A percentile compares a stretch with the other conserved stretches of the same genome.
Conservation (phyloP, 805 yeast genomes). For the Myxozyma nipponensis region DNA sequence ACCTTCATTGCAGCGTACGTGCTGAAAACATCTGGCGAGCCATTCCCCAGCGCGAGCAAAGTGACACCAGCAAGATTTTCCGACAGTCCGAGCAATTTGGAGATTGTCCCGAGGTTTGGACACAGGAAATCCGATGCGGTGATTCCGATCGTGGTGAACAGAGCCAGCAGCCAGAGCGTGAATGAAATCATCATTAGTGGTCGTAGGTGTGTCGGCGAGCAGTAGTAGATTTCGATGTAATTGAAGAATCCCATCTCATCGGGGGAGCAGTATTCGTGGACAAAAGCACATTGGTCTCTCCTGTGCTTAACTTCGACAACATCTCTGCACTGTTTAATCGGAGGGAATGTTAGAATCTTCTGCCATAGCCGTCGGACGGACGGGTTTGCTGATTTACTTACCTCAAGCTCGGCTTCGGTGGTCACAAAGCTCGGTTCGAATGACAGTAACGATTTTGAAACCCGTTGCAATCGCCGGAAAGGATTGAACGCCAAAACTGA, state of each 20-base stretch:
- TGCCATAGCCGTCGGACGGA: background rate
- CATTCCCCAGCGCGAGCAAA: slow-evolving; percentile 84
- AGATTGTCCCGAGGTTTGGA: slow-evolving; percentile 68
- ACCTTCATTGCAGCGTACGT: slow-evolving; percentile 76
- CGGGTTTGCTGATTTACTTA: background rate
- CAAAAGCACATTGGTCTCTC: slow-evolving; percentile 28
- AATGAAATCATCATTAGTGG: slow-evolving; percentile 22
- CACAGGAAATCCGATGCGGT: slow-evolving; percentile 80
- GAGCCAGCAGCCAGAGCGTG: slow-evolving; percentile 37
- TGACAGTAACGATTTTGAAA: slow-evolving; percentile 5
- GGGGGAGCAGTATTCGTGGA: slow-evolving; percentile 19
- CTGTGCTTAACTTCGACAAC: slow-evolving; percentile 5
- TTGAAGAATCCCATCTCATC: slow-evolving; percentile 22
- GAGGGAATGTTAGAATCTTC: background rate
- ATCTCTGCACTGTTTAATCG: slow-evolving; percentile 16
- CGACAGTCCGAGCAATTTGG: slow-evolving; percentile 58
- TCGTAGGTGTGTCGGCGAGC: slow-evolving; percentile 13
- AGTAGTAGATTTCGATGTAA: slow-evolving; percentile 29
- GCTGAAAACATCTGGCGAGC: slow-evolving; percentile 83
- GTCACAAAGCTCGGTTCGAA: too few species aligned
- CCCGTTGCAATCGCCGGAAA: background rate
- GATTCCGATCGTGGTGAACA: slow-evolving; percentile 65
- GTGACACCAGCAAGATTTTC: slow-evolving; percentile 78
- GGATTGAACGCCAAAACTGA: slow-evolving; percentile 2
- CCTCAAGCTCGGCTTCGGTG: slow-evolving; percentile 11